Percentiles rank a stretch among this genome's conserved stretches.
These are phyloP conservation scores for Trametes pubescens DNA, from an alignment of 1,284 basidiomycete genomes.

Conservation along the genomic window DNA sequence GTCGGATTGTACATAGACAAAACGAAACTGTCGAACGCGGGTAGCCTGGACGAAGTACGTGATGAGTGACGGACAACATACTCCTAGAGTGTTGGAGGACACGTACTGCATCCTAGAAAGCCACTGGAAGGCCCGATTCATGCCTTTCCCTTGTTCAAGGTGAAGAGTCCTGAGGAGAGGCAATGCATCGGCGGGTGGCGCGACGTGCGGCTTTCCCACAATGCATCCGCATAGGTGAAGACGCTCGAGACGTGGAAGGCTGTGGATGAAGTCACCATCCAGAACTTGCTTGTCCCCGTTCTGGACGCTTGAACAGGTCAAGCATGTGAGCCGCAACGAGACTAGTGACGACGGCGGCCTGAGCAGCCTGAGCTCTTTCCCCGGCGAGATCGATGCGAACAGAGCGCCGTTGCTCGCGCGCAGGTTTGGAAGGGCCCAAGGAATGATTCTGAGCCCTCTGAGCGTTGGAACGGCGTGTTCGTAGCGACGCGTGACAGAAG, in stretches of 20 bases:
- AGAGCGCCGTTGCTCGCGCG: not conserved
- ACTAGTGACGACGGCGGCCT: not conserved
- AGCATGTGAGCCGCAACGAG: not conserved
- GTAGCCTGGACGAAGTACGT: not conserved
- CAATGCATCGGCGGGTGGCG: not conserved
- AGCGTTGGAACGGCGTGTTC: no score
- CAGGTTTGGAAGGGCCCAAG: not conserved
- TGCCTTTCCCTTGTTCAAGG: not conserved
- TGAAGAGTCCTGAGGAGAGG: not conserved
- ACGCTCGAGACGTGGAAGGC: not conserved
- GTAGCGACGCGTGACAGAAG: no score
- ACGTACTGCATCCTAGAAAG: not conserved
- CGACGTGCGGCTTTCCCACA: not conserved
- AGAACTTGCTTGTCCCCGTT: not conserved
- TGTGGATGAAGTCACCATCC: not conserved
- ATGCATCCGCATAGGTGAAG: constrained; percentile 3
- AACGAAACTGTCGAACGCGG: not conserved
- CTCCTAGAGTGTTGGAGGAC: not conserved
- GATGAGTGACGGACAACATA: no score
- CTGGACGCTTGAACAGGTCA: no score
- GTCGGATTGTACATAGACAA: no score
- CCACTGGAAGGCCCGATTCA: not conserved
- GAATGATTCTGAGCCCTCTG: not conserved
- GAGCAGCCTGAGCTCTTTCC: not conserved
- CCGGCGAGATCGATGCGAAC: not conserved